These are phyloP conservation scores for Carex kokanica DNA, from an alignment of 176 grass and related monocot genomes.

Conservation along the genomic window DNA sequence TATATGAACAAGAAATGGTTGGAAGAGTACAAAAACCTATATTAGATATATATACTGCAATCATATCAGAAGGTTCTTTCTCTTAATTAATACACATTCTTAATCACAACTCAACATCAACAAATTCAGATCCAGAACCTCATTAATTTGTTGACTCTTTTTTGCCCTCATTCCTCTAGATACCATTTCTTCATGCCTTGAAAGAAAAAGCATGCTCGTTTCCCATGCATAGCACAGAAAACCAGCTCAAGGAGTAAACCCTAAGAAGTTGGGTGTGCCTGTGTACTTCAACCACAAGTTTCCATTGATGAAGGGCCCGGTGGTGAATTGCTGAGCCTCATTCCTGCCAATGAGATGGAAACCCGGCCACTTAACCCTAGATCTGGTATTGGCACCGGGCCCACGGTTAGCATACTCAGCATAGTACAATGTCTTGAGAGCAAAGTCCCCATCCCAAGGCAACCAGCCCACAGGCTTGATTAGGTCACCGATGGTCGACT, in stretches of 20 bases:
- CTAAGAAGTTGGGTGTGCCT: constrained; percentile 47
- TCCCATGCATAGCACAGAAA: constrained; percentile 5
- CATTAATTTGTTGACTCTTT: background rate
- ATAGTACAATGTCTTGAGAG: constrained; percentile 69
- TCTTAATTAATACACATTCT: constrained; percentile 16
- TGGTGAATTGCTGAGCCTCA: constrained; percentile 58
- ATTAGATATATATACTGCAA: constrained; percentile 1
- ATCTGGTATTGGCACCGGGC: constrained; percentile 60
- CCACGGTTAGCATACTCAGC: constrained; percentile 82
- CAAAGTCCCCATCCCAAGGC: constrained; percentile 49
- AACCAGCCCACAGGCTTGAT: constrained; percentile 69
- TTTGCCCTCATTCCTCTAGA: background rate
- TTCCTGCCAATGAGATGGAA: constrained; percentile 65
- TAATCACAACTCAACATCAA: constrained; percentile 8
- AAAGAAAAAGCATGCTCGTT: constrained; percentile 11
- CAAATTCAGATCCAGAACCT: constrained; percentile 5
- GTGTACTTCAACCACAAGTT: constrained; percentile 50
- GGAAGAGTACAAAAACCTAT: constrained; percentile 12
- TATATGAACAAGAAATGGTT: constrained; percentile 16
- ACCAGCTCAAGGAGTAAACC: constrained; percentile 44
- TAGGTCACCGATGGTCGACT: constrained; percentile 61
- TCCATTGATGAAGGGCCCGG: constrained; percentile 43
- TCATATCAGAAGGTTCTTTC: constrained; percentile 8
- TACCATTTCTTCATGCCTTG: constrained; percentile 28
- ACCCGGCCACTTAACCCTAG: constrained; percentile 50